Base-by-base conservation (phyloP, 345 rosid species). In the Syzygium jambos region DNA sequence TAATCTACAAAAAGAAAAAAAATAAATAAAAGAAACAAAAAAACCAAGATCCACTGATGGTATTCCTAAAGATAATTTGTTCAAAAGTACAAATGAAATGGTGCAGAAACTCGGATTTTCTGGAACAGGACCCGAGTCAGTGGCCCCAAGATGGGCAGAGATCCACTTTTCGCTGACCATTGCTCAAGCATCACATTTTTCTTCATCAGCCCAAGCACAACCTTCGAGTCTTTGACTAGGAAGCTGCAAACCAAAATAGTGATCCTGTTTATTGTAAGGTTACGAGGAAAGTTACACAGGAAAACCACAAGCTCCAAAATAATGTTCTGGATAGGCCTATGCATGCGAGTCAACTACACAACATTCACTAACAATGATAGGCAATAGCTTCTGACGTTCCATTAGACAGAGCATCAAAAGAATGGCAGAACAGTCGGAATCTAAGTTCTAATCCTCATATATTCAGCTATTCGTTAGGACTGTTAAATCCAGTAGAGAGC, bases 151-250 rank as follows among this genome's bases (percentile, higher is more conserved):
- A 43, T 43, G 25, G 25, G 25, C 27, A 21, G 25, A 19, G 7
- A 73, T 17, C 80, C 80, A 41, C 88, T 49, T 23, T 38, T n/a
- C 85, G 17, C 77, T 34, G 16, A 56, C 77, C 41, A 30, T 52
- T 19, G 88, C 90, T 86, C 89, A 49, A 90, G 91, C 91, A 84
- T 85, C 92, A 89, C 90, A 88, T 65, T 82, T 84, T 85, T 65
- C 89, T 34, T 52, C 88, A 80, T 90, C 92, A 86, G 88, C 91
- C 88, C 89, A 80, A 88, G 92, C 91, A 86, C 82, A 22, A 51
- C 19, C 80, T 68, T 73, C 5, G 80, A 34, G 25, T 19, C 80
- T 68, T 73, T 10, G 80, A 34, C 49, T 19, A 19, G 80, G 13
- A 38, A 73, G 14, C 82, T 73, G 82, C 82, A 73, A 73, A 41